Evolutionary conservation across 2,329 filamentous ascomycete genomes (phyloP), one percentile per base, ranked within the genome.

Genomic region (Hortaea sp.): DNA sequence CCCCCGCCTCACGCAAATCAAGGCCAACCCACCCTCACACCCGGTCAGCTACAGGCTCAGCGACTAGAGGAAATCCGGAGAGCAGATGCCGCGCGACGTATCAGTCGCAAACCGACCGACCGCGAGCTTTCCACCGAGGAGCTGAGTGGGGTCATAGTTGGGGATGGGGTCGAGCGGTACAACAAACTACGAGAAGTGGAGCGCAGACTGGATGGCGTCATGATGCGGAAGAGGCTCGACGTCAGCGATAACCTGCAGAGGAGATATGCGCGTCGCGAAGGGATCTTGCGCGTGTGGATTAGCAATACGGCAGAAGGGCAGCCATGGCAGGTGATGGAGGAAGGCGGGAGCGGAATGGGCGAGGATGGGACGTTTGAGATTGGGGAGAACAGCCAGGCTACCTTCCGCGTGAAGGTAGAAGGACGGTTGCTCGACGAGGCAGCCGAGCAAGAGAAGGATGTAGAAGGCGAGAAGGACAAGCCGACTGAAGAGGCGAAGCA

Each of bases 231-330:
- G 72, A 78, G 89, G 51, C 71, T 98, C 51, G 92, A 98, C 63
- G 83, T 95, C 52, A 79, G 87, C 52, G 90, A 97, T 63, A 83
- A 82, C 50, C 74, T 80, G 49, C 92, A 86, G 78, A 79, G 85
- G 55, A 47, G 57, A 29, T 63, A 62, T 48, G 56, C 56, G 30
- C 49, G 57, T 34, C 48, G 59, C 10, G 84, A 83, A 66, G 85
- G 84, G 61, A 94, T 88, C 2, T 74, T 98, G 66, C 84, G 90
- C 51, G 78, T 98, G 53, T 97, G 88, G 88, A 82, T 98, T 59
- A 89, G 82, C 59, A 98, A 98, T 67, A 95, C 88, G 1, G 88
- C 84, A 31, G 88, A 95, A 65, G 87, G 92, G 61, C 92, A 98
- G 68, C 82, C 85, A 30, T 97, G 92, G 92, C 92, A 98, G 68